These are phyloP conservation scores for Collybia mongolica DNA, from an alignment of 768 basidiomycete species.

Conservation along the genomic window DNA sequence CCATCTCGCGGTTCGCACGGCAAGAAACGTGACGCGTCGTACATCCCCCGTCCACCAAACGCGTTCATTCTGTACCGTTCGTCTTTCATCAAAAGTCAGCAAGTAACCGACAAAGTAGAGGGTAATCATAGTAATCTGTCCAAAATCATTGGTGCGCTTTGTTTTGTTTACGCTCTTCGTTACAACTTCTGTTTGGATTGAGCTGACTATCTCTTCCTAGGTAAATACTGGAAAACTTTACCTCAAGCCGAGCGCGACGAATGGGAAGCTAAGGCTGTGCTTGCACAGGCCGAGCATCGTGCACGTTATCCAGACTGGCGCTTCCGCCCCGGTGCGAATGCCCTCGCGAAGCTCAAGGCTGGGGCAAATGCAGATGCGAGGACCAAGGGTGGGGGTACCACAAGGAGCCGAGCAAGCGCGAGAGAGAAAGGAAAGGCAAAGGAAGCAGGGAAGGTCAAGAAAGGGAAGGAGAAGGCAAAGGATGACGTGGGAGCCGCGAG, in stretches of 20 bases:
- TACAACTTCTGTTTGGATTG: not conserved
- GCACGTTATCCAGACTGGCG: slow-evolving; percentile 80
- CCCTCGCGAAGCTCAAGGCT: slow-evolving; percentile 35
- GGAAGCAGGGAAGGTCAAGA: too few relatives aligned
- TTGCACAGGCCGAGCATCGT: slow-evolving; percentile 74
- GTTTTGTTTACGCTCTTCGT: slow-evolving; percentile 2
- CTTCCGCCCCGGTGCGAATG: slow-evolving; percentile 63
- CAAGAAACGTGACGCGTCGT: slow-evolving; percentile 66
- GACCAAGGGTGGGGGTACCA: slow-evolving; percentile 9
- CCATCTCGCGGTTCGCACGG: slow-evolving; percentile 45
- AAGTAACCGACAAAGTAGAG: slow-evolving; percentile 74
- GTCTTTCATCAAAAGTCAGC: slow-evolving; percentile 71
- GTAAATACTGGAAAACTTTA: slow-evolving; percentile 74
- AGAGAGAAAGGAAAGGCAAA: slow-evolving; percentile 9
- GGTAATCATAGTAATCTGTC: slow-evolving; percentile 78
- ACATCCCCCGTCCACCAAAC: slow-evolving; percentile 83
- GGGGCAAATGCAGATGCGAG: slow-evolving; percentile 26
- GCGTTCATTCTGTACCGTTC: slow-evolving; percentile 86
- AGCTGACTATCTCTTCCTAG: slow-evolving; percentile 29
- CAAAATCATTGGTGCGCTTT: slow-evolving; percentile 71
- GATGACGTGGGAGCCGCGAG: not conserved
- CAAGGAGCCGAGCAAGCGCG: slow-evolving; percentile 18
- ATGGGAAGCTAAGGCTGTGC: slow-evolving; percentile 75
- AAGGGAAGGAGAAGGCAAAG: too few relatives aligned
- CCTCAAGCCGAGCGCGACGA: slow-evolving; percentile 62